phyloP scores from a whole-genome alignment of 805 yeast species.

The Brettanomyces bruxellensis region DNA sequence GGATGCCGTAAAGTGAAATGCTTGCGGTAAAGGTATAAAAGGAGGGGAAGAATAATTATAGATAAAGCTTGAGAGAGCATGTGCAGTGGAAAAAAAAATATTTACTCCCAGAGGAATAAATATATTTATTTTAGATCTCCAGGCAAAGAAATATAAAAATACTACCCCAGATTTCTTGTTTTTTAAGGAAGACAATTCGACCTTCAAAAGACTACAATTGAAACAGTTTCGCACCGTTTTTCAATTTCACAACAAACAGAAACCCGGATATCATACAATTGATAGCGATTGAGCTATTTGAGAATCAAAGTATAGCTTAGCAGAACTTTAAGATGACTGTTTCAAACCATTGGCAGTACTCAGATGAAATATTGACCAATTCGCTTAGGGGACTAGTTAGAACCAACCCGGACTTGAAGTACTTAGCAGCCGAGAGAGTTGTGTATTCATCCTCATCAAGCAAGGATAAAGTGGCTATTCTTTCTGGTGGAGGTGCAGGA shows the following conservation, averaged over 20 bases:
- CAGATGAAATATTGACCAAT: slow-evolving; percentile 35
- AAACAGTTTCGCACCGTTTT: not conserved
- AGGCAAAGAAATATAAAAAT: too few species aligned
- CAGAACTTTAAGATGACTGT: not conserved
- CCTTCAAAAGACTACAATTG: too few species aligned
- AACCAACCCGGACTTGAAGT: slow-evolving; percentile 43
- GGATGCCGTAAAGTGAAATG: too few species aligned
- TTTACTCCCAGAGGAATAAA: too few species aligned
- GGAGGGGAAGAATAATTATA: too few species aligned
- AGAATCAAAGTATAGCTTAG: not conserved
- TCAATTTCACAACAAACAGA: not conserved
- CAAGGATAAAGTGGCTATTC: slow-evolving; percentile 51
- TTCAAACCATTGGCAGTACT: slow-evolving; percentile 41
- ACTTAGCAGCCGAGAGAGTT: slow-evolving; percentile 50
- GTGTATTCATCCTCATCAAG: slow-evolving; percentile 31
- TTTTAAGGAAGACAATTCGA: too few species aligned
- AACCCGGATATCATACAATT: not conserved
- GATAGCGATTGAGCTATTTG: too few species aligned
- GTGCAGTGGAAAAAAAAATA: too few species aligned
- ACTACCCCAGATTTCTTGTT: too few species aligned
- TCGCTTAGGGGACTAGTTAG: slow-evolving; percentile 45
- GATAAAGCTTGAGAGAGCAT: too few species aligned
- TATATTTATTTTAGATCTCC: too few species aligned
- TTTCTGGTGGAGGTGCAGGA: slow-evolving; percentile 94
- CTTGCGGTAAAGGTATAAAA: too few species aligned